Evolutionary conservation across 371 early-diverging fungal genomes (phyloP), one percentile per base, ranked within the genome.

Genomic region (Haplosporangium sp.): DNA sequence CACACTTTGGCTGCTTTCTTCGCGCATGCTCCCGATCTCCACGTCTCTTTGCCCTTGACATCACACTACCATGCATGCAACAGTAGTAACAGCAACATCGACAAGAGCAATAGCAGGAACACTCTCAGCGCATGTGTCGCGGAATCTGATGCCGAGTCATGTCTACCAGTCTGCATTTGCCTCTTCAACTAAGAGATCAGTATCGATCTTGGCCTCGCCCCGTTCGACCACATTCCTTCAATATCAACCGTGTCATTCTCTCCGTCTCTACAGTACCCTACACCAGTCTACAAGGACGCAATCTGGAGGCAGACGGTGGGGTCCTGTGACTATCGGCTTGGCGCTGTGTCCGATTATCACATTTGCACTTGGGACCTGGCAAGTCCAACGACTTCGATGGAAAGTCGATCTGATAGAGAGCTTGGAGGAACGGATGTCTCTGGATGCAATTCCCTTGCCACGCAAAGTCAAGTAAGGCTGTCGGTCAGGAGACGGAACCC

Each of bases 321-420:
- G 64, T 0, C 79, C 79, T 81, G 13, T 86, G 83, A 50, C 87
- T 74, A 42, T 82, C 66, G 66, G 70, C 69, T 20, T 83, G 82
- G 70, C 88, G 81, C 68, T 90, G 0, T 84, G 96, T 42, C 98
- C 98, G 0, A 83, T 93, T 48, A 82, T 90, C 42, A 92, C 95
- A 0, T 93, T 96, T 81, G 90, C 90, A 2, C 87, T 97, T 10
- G 96, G 97, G 1, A 89, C 89, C 14, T 98, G 98, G 97, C 98
- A 98, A 81, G 88, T 93, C 1, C 91, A 95, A 68, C 86, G 98
- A 18, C 86, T 96, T 57, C 90, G 90, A 37, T 96, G 97, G 97
- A 98, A 98, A 81, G 86, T 90, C 5, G 84, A 87, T 45, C 85
- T 95, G 47, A 94, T 96, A 52, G 86, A 91, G 55, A 85, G 86